phyloP scores from a whole-genome alignment of 1,284 basidiomycete genomes.

The Cryptococcus depauperatus region DNA sequence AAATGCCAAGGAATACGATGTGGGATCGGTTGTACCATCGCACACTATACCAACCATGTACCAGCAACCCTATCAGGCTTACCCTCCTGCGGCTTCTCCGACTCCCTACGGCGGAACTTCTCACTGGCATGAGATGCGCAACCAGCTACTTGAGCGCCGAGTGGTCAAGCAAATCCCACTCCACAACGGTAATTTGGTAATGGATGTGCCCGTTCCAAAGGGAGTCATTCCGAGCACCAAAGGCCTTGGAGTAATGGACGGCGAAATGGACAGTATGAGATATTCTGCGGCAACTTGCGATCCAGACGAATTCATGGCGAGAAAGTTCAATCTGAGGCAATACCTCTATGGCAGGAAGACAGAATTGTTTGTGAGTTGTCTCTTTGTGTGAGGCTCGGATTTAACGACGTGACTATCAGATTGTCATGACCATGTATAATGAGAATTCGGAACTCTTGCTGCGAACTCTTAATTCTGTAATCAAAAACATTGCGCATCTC shows the following conservation, averaged over 20 bases:
- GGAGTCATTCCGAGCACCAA: constrained; percentile 59
- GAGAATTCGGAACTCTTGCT: constrained; percentile 81
- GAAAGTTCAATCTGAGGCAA: constrained; percentile 71
- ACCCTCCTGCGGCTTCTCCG: constrained; percentile 9
- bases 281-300: constrained; percentile 49
- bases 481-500: constrained; percentile 81
- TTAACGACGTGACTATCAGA: constrained; percentile 47
- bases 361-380: constrained; percentile 60
- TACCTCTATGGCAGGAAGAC: constrained; percentile 76
- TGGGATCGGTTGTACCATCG: constrained; percentile 29
- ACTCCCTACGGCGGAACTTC: constrained; percentile 26
- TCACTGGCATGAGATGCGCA: constrained; percentile 35
- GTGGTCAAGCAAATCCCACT: constrained; percentile 74
- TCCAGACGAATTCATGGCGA: constrained; percentile 49
- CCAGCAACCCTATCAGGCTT: constrained; percentile 8
- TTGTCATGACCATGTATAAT: constrained; percentile 94
- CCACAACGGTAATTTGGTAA: constrained; percentile 70
- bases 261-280: constrained; percentile 75
- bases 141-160: constrained; percentile 34
- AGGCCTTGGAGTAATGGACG: constrained; percentile 50
- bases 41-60: constrained; percentile 6
- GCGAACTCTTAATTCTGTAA: constrained; percentile 84
- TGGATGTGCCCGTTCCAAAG: constrained; percentile 69
- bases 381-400: background rate
- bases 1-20: constrained; percentile 28